Evolutionary conservation across 768 basidiomycete species (phyloP).

Genomic region (Epithele typhae): DNA sequence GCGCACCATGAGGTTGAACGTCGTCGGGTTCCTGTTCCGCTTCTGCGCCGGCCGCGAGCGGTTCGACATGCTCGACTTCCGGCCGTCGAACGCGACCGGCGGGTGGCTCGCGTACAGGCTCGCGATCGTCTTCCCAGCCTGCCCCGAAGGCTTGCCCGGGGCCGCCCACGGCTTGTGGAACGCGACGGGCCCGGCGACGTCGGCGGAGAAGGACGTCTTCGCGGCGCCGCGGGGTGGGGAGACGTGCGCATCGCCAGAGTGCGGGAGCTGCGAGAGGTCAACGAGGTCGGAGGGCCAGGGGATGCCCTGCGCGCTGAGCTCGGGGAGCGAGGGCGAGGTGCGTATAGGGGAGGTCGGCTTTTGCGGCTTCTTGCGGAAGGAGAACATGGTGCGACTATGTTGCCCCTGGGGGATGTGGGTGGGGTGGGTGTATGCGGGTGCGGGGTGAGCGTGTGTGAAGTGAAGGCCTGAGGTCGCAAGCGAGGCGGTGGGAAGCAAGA

Average conservation of each 20-base stretch:
- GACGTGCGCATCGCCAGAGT: conserved; percentile 33
- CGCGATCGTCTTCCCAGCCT: conserved; percentile 49
- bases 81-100: conserved; percentile 60
- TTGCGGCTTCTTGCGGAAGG: conserved; percentile 61
- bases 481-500: conserved; percentile 11
- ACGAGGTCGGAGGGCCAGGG: conserved; percentile 85
- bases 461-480: conserved; percentile 1
- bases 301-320: conserved; percentile 68
- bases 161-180: conserved; percentile 77
- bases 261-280: conserved; percentile 61
- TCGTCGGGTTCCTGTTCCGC: conserved; percentile 61
- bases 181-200: conserved; percentile 49
- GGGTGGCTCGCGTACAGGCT: conserved; percentile 63
- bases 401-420: too few species aligned
- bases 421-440: too few species aligned
- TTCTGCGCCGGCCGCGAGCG: conserved; percentile 56
- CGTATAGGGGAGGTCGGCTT: conserved; percentile 51
- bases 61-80: conserved; percentile 34
- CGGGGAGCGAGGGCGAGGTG: conserved; percentile 78
- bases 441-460: conserved; percentile 13
- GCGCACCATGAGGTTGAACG: conserved; percentile 83
- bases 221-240: conserved; percentile 58
- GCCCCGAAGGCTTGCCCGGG: conserved; percentile 16
- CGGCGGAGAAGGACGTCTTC: conserved; percentile 58
- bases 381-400: conserved; percentile 52